Evolutionary conservation across 192 early-diverging fungal genomes (phyloP), one percentile per base, ranked within the genome.

Genomic region (Chytriomyces hyalinus): DNA sequence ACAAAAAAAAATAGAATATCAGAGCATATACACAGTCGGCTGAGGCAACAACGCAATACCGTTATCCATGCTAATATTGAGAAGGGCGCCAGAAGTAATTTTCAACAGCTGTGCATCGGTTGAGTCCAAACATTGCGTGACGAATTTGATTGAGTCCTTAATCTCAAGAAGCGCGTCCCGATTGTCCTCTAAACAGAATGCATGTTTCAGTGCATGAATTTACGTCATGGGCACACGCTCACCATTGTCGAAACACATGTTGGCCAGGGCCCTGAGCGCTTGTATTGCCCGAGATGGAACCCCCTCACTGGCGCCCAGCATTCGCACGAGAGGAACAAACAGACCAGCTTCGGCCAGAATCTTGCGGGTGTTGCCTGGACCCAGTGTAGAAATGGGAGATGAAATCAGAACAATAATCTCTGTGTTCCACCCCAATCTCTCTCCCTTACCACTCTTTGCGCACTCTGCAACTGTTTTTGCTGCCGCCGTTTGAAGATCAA

Each of bases 41-140:
- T 2, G 13, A 45, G 47, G 20, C 43, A 48, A 49, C 13, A 36
- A 22, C 62, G 4, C 8, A 80, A 36, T 36, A 36, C 83, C 87
- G 64, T 88, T 86, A 67, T 88, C 87, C 87, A 88, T 88, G 61
- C 72, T 82, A 48, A 86, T 80, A 60, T 88, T 88, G 9, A 82
- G 59, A 10, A 88, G 60, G 5, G 80, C 82, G 2, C 84, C 83
- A 43, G 80, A 82, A 8, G 82, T 73, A 57, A 79, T 84, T 8
- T 26, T 63, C 13, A 87, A 26, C 22, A 87, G 44, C 4, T 49
- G 45, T 28, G 48, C 5, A 22, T 82, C 49, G 6, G 74, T 6
- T 5, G 80, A 80, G 10, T 74, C 45, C 26, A 86, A 67, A 46
- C 53, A 79, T n/a, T 26, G 50, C 4, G 77, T 75, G 15, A 85